Evolutionary conservation across 1,284 basidiomycete genomes (phyloP), one percentile per base, ranked within the genome.

Genomic region (Ceratobasidium sp.): DNA sequence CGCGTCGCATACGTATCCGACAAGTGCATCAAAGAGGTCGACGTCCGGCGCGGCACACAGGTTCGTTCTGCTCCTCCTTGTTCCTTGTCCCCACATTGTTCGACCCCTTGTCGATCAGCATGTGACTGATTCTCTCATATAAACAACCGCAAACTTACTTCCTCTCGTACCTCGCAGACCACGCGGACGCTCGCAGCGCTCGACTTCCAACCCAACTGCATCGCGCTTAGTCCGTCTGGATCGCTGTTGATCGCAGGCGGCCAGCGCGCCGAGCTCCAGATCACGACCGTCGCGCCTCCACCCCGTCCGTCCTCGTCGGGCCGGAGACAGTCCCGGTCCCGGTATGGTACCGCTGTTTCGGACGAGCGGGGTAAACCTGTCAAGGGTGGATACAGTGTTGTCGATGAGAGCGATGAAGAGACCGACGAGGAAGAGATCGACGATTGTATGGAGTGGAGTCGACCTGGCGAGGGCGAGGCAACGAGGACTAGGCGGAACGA

Each of bases 181-280:
- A 75, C 79, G 12, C 56, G 66, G 56, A 71, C 66, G 26, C 44
- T 80, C 23, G 67, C 79, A 18, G 56, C 69, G 26, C 55, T 80
- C 26, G 80, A 79, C 46, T 80, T 80, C 51, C 77, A 79, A 40
- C 80, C 80, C 10, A 80, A 79, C 42, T 80, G 80, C 61, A 63
- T 80, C 23, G 77, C 80, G 18, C 60, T 76, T n/a, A 76, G 56
- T 23, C 58, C 78, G 7, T 64, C 61, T 3, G 67, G 23, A 26
- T 69, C 60, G 2, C 44, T 80, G 1, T 23, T 80, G 39, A 79
- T 78, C 15, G 80, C 80, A 0, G 80, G 80, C 33, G 80, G 80
- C 40, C 58, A 77, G 28, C 64, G 40, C 15, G 80, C 79, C 1
- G 78, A 80, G 66, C 73, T 80, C 46, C 78, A 78, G 56, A 68